Percentiles rank a stretch among this genome's conserved stretches.
phyloP scores from a whole-genome alignment of 495 filamentous ascomycete species.

The Melanomma pulvis-pyrius region DNA sequence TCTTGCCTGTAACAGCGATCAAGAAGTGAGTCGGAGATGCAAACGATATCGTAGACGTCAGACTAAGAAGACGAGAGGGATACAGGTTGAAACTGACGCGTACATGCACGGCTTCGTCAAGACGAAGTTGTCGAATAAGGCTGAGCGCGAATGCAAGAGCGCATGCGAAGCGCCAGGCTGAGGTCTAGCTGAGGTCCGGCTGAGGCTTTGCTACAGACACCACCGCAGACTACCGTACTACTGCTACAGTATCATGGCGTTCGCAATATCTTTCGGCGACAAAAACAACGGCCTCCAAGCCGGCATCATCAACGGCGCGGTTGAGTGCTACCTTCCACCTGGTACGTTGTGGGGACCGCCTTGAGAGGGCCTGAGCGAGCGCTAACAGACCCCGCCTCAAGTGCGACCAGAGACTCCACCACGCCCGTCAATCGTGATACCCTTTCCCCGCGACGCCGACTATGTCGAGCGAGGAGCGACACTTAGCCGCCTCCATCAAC shows the following conservation, averaged over 20 bases:
- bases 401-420: conserved; percentile 21
- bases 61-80: neutral
- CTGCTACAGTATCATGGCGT: conserved; percentile 1
- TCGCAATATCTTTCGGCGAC: conserved; percentile 6
- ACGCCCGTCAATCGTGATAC: conserved; percentile 32
- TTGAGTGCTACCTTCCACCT: conserved; percentile 25
- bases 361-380: conserved; percentile 4
- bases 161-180: too few relatives aligned
- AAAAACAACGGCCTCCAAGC: conserved; percentile 7
- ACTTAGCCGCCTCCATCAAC: conserved; percentile 43
- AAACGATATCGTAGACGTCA: conserved; percentile 1
- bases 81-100: too few relatives aligned
- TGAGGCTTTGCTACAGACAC: neutral
- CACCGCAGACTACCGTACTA: neutral
- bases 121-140: neutral
- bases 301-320: conserved; percentile 40
- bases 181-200: conserved; percentile 7
- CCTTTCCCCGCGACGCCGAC: conserved; percentile 46
- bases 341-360: conserved; percentile 37
- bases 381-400: conserved; percentile 1
- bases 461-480: conserved; percentile 50
- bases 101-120: too few relatives aligned
- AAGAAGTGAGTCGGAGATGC: neutral
- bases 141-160: neutral
- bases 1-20: conserved; percentile 23